A percentile compares a stretch with the other conserved stretches of the same genome.
These are phyloP conservation scores for Ophiocordyceps camponoti-leonardi DNA, from an alignment of 2,329 filamentous ascomycete genomes.

Conservation along the genomic window DNA sequence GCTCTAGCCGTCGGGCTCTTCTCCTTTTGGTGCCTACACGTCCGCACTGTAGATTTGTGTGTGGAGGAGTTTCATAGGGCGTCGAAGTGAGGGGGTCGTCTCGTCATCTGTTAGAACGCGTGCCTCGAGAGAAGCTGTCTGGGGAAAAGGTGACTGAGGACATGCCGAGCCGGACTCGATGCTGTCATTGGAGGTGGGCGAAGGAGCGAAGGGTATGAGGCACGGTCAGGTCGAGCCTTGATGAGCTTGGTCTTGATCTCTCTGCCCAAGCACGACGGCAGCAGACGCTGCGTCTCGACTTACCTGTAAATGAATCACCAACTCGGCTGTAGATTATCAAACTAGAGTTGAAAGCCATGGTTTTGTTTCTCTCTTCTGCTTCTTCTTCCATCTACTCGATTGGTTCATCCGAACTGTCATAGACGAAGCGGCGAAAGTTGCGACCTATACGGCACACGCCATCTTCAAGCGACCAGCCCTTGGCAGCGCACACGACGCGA, in stretches of 20 bases:
- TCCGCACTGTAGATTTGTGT: conserved; percentile 5
- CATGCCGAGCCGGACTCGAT: not conserved
- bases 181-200: no score
- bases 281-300: no score
- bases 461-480: conserved; percentile 58
- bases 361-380: no score
- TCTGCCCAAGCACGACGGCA: no score
- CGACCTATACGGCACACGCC: conserved; percentile 49
- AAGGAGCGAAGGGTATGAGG: no score
- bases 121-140: not conserved
- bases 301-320: no score
- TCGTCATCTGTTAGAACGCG: not conserved
- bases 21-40: conserved; percentile 8
- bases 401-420: conserved; percentile 29
- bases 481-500: conserved; percentile 58
- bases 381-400: not conserved
- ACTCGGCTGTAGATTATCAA: no score
- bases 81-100: not conserved
- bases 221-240: no score
- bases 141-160: not conserved
- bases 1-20: conserved; percentile 10
- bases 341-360: no score
- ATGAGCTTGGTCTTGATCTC: no score
- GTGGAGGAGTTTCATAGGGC: not conserved
- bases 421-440: conserved; percentile 68